Evolutionary conservation across 1,284 basidiomycete genomes (phyloP).

Genomic region (Anthracocystis panici-leucophaei): DNA sequence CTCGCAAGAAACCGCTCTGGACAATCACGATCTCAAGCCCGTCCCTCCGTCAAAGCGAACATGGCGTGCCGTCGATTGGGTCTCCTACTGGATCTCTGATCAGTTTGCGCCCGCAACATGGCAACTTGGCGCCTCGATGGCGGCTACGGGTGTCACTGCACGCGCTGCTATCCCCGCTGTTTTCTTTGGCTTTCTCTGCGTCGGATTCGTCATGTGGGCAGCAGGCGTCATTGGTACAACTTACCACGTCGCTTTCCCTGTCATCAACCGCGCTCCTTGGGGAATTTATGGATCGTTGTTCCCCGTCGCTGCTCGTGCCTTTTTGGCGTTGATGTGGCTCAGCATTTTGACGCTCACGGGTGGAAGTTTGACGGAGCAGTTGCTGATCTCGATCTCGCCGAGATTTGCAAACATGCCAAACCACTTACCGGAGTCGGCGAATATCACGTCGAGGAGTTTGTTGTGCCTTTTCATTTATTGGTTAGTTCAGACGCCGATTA

Average conservation of each 20-base stretch:
- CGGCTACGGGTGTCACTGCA: constrained; percentile 26
- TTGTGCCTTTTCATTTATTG: constrained; percentile 39
- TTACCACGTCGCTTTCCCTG: constrained; percentile 43
- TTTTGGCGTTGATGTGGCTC: constrained; percentile 36
- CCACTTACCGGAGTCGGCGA: constrained; percentile 21
- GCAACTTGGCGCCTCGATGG: constrained; percentile 37
- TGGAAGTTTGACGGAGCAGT: constrained; percentile 20
- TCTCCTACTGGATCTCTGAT: constrained; percentile 42
- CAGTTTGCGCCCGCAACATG: constrained; percentile 39
- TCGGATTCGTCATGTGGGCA: constrained; percentile 38
- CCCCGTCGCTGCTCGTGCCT: constrained; percentile 19
- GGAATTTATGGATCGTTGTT: constrained; percentile 28
- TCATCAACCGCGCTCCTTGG: constrained; percentile 38
- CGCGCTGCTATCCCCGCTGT: constrained; percentile 29
- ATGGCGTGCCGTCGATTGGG: constrained; percentile 28
- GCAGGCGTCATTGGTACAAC: constrained; percentile 30
- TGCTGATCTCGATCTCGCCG: constrained; percentile 28
- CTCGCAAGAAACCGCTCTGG: constrained; percentile 35
- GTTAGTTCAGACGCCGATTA: constrained; percentile 28
- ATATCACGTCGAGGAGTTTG: constrained; percentile 25
- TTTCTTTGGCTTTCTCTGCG: constrained; percentile 30
- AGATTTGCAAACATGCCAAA: constrained; percentile 31
- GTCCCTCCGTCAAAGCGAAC: constrained; percentile 18
- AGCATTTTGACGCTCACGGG: constrained; percentile 31
- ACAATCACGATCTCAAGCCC: constrained; percentile 33